phyloP scores from a whole-genome alignment of 805 yeast genomes.

The Middelhovenomyces tepae region DNA sequence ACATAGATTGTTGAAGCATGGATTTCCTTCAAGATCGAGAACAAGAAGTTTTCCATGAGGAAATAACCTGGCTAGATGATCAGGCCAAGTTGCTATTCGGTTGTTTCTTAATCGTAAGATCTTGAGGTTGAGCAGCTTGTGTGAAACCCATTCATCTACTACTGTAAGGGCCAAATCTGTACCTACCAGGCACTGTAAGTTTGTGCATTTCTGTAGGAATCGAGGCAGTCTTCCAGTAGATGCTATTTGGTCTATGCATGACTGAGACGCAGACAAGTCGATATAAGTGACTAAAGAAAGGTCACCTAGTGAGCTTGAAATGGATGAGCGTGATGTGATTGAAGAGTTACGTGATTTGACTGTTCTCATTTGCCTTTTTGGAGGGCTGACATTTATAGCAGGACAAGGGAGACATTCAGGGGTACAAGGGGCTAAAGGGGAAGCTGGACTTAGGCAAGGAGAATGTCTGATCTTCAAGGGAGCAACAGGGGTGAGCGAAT shows the following conservation, averaged over 20 bases:
- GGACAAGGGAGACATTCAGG: too few species aligned
- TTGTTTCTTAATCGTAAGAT: conserved; percentile 19
- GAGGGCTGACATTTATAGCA: too few species aligned
- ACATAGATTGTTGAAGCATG: conserved; percentile 19
- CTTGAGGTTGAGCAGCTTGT: conserved; percentile 14
- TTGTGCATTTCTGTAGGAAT: conserved; percentile 17
- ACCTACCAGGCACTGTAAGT: conserved; percentile 19
- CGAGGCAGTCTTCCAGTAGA: conserved; percentile 21
- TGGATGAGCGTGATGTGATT: too few species aligned
- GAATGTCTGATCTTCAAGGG: too few species aligned
- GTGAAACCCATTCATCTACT: conserved; percentile 22
- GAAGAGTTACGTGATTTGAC: too few species aligned
- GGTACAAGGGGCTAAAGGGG: too few species aligned
- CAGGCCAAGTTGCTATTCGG: conserved; percentile 24
- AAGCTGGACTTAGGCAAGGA: too few species aligned
- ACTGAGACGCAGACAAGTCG: conserved; percentile 15
- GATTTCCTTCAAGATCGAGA: conserved; percentile 22
- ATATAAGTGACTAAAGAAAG: conserved; percentile 13
- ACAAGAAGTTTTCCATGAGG: conserved; percentile 14
- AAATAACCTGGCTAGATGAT: conserved; percentile 15
- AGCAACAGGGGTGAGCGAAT: too few species aligned
- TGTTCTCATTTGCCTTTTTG: too few species aligned
- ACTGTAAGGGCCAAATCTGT: conserved; percentile 17
- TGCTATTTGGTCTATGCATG: conserved; percentile 13
- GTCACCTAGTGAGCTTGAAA: conserved; percentile 5